Base-by-base conservation (phyloP, 495 filamentous ascomycete species). In the Xylaria flabelliformis region DNA sequence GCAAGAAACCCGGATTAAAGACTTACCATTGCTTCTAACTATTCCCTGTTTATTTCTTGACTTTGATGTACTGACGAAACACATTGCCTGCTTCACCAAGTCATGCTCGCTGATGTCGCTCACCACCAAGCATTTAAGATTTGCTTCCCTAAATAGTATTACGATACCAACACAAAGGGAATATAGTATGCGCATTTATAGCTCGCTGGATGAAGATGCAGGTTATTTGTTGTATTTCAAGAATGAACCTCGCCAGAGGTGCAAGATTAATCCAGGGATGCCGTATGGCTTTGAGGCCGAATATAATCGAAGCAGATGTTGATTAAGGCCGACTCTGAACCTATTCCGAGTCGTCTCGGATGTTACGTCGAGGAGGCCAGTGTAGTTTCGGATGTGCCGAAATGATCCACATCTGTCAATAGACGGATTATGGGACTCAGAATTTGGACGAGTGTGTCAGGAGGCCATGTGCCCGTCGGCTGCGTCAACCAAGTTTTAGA, bases 371-470 rank as follows among this genome's bases (percentile, higher is more conserved):
- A 59, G 50, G 15, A 17, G 15, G 34, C 10, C 32, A 10, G n/a
- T 53, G 48, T 32, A 36, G 19, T 19, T 67, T 67, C 46, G 64
- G 64, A 42, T n/a, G 32, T 24, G 1, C 46, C n/a, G 46, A 51
- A 53, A 67, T 39, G 19, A 53, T 41, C 2, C 19, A 34, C 7
- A 39, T 39, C 34, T 36, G 34, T 61, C 58, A 61, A 39, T 41
- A 13, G 17, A 3, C 56, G 32, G 32, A n/a, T 36, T 56, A 21
- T 56, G 2, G 24, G 61, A 39, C 36, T 32, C n/a, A 32, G 12
- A 32, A 64, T 46, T 29, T 44, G 24, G 13, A 34, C n/a, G 17
- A n/a, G 13, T 29, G 62, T 48, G 62, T 64, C 62, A 64, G 46
- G 19, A 36, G 64, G 48, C 48, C 32, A 39, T 55, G 46, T 53